These are phyloP conservation scores for Globisporangium abappressorium DNA, from an alignment of 352 stramenopile genomes.

Conservation along the genomic window DNA sequence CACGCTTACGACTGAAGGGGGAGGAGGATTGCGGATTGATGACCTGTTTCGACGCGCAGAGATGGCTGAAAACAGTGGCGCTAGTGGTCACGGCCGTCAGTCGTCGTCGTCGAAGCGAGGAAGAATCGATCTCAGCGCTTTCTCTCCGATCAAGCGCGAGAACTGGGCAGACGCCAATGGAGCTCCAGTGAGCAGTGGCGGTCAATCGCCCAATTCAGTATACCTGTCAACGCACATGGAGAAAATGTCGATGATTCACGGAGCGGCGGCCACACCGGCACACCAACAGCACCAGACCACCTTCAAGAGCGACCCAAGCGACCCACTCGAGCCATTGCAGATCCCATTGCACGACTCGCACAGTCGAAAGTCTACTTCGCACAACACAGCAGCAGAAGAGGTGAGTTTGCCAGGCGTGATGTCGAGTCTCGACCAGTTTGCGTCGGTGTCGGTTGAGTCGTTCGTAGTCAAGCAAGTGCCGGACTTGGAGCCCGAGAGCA, in stretches of 20 bases:
- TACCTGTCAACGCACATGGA: constrained; percentile 63
- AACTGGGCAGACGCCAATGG: neutral
- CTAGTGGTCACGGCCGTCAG: neutral
- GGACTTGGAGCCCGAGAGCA: constrained; percentile 12
- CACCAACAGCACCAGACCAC: neutral
- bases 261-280: neutral
- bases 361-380: neutral
- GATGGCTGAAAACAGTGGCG: neutral
- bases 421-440: constrained; percentile 15
- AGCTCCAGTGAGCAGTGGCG: constrained; percentile 10
- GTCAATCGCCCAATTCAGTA: constrained; percentile 24
- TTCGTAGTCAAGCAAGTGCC: constrained; percentile 13
- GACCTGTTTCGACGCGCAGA: constrained; percentile 15
- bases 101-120: neutral
- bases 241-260: constrained; percentile 58
- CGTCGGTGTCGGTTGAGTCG: constrained; percentile 10
- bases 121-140: constrained; percentile 23
- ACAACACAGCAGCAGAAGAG: constrained; percentile 2
- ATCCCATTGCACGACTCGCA: neutral
- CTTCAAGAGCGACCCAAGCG: neutral
- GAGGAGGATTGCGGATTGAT: constrained; percentile 15
- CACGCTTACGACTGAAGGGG: constrained; percentile 5
- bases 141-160: constrained; percentile 17
- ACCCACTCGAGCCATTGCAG: neutral
- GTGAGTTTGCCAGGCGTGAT: constrained; percentile 1